Base-by-base conservation (phyloP, 805 yeast genomes). In the Phaffomyces antillensis region DNA sequence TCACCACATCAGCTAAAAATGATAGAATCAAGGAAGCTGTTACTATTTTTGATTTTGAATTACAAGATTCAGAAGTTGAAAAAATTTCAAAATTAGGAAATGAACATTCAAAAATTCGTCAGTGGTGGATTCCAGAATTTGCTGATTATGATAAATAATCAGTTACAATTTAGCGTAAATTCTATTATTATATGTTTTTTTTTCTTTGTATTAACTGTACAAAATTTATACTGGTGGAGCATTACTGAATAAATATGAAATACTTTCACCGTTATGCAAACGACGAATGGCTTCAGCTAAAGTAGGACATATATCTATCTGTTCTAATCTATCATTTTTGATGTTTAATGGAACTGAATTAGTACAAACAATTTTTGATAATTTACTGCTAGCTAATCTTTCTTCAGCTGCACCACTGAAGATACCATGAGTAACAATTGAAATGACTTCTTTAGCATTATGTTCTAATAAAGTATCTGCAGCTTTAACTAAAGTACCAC, bases 401-500 rank as follows among this genome's bases (percentile, higher is more conserved):
- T 79, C 76, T 46, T 83, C 74, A 13, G 98, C 98, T 46, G 78
- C 73, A 35, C 95, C 95, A 25, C 93, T 82, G 59, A 91, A 81
- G 35, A 91, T 86, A 44, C 98, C 99, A 61, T 91, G 99, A 1
- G 98, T 91, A 11, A 91, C 96, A 41, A 93, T 83, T 12, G 98
- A 96, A 51, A 91, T 77, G 23, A 93, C 98, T 50, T 79, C 76
- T 47, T 77, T 72, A 4, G 99, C 98, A 28, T 89, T 86, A 52
- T 87, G 81, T 20, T 77, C 81, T 52, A 89, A 67, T 48, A 91
- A 70, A 7, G 90, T 80, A 50, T 91, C 95, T 11, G 96, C 91
- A 1, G 98, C 98, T 65, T 91, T 91, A 51, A 87, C 93, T 52
- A 91, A 71, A 3, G 99, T 91, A 36, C 99, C 98, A 67, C 98